These are phyloP conservation scores for Geotrichum aggregatum DNA, from an alignment of 1,139 yeast genomes.

Conservation along the genomic window DNA sequence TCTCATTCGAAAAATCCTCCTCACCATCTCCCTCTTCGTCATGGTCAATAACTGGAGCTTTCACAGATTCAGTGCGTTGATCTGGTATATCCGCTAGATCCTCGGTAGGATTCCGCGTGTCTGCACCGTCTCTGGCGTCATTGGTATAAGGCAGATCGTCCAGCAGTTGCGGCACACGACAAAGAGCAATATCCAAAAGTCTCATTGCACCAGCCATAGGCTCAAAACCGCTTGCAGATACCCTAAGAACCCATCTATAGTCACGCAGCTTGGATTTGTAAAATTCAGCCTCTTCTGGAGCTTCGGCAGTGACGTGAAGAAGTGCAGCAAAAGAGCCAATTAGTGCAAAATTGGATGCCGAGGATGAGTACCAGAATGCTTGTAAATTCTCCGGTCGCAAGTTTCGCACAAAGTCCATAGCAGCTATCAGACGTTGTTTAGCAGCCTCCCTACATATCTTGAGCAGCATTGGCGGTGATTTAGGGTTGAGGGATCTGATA, in stretches of 20 bases:
- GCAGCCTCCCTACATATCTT: conserved; percentile 82
- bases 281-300: conserved; percentile 54
- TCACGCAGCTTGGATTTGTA: conserved; percentile 67
- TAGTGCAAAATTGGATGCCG: conserved; percentile 70
- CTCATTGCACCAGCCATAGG: conserved; percentile 67
- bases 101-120: not conserved
- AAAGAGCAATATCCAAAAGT: conserved; percentile 50
- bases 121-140: conserved; percentile 4
- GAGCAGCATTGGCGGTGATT: conserved; percentile 48
- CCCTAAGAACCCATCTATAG: conserved; percentile 70
- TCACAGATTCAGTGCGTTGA: not conserved
- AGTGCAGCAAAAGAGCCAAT: conserved; percentile 86
- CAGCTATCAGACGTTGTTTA: conserved; percentile 69
- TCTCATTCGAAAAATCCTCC: conserved; percentile 18
- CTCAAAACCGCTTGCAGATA: conserved; percentile 68
- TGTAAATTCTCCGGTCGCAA: conserved; percentile 77
- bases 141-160: conserved; percentile 7
- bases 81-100: not conserved
- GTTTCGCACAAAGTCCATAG: conserved; percentile 72
- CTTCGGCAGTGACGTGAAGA: conserved; percentile 43
- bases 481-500: conserved; percentile 48
- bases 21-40: conserved; percentile 19
- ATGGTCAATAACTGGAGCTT: not conserved
- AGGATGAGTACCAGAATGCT: conserved; percentile 83
- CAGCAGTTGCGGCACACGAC: conserved; percentile 28